Evolutionary conservation across 345 rosid species (phyloP).

Genomic region (Linum trigynum): DNA sequence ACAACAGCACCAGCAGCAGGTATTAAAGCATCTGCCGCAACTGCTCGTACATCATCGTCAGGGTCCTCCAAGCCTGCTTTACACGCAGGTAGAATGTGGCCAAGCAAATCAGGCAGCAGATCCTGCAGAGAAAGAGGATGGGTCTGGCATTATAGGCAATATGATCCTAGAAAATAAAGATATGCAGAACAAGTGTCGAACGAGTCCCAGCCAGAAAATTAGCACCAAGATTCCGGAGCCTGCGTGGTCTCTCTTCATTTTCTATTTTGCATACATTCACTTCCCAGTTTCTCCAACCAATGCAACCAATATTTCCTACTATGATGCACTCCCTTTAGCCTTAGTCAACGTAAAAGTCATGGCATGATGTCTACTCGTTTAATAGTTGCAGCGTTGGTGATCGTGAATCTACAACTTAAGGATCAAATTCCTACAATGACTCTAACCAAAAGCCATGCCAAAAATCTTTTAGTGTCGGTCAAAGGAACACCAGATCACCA

Average conservation of each 20-base stretch:
- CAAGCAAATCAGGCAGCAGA: conserved; percentile 80
- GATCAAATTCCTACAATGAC: too few relatives aligned
- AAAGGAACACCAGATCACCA: neutral
- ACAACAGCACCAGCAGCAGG: conserved; percentile 84
- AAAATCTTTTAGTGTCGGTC: neutral
- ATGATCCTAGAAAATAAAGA: neutral
- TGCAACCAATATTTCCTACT: neutral
- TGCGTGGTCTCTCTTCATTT: neutral
- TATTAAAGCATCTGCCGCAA: conserved; percentile 95
- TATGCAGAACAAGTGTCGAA: neutral
- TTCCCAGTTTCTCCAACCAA: neutral
- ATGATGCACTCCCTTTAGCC: neutral
- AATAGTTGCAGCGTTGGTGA: neutral
- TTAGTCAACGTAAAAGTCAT: neutral
- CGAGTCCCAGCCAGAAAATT: too few relatives aligned
- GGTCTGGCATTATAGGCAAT: conserved; percentile 8
- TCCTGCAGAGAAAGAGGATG: conserved; percentile 44
- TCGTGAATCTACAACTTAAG: neutral
- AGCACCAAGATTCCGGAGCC: neutral
- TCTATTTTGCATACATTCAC: neutral
- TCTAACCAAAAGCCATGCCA: neutral
- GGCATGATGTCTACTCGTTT: neutral
- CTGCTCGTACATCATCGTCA: conserved; percentile 98
- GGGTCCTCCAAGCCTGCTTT: conserved; percentile 96
- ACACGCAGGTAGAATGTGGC: conserved; percentile 79